Evolutionary conservation across 345 rosid genomes (phyloP).

Genomic region (Gossypium arboreum): DNA sequence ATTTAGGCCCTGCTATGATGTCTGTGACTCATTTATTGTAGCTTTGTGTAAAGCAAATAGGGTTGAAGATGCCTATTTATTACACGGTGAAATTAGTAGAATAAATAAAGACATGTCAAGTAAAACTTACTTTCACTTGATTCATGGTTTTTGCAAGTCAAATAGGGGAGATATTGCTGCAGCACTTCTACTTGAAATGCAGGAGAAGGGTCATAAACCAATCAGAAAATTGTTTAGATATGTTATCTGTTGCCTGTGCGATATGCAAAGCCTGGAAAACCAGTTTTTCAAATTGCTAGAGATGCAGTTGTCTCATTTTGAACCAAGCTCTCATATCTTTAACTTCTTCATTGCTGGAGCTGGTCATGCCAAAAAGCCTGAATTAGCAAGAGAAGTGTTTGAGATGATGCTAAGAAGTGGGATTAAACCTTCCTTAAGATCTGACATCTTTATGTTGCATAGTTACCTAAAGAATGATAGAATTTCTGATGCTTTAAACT

Average conservation of each 20-base stretch:
- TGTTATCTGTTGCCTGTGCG: conserved; percentile 48
- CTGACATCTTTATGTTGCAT: conserved; percentile 49
- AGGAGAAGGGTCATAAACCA: conserved; percentile 53
- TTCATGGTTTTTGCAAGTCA: conserved; percentile 42
- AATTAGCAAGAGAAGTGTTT: conserved; percentile 58
- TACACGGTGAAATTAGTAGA: conserved; percentile 43
- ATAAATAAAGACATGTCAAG: conserved; percentile 24
- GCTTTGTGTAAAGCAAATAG: conserved; percentile 55
- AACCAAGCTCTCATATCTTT: conserved; percentile 31
- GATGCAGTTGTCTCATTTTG: conserved; percentile 45
- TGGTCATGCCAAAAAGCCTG: conserved; percentile 62
- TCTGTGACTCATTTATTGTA: conserved; percentile 41
- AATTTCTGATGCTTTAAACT: conserved; percentile 55
- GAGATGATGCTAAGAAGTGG: conserved; percentile 61
- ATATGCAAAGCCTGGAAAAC: conserved; percentile 40
- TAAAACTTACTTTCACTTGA: conserved; percentile 39
- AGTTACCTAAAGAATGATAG: conserved; percentile 55
- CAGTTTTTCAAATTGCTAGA: conserved; percentile 42
- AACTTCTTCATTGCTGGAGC: conserved; percentile 72
- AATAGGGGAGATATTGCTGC: conserved; percentile 60
- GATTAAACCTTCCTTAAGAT: conserved; percentile 32
- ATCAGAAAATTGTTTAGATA: conserved; percentile 32
- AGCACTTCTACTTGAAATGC: conserved; percentile 71
- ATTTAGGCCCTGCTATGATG: conserved; percentile 35
- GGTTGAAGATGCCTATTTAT: conserved; percentile 57